Evolutionary conservation across 202 grass and related monocot species (phyloP), one percentile per base, ranked within the genome.

Genomic region (Saccharum hybrid): DNA sequence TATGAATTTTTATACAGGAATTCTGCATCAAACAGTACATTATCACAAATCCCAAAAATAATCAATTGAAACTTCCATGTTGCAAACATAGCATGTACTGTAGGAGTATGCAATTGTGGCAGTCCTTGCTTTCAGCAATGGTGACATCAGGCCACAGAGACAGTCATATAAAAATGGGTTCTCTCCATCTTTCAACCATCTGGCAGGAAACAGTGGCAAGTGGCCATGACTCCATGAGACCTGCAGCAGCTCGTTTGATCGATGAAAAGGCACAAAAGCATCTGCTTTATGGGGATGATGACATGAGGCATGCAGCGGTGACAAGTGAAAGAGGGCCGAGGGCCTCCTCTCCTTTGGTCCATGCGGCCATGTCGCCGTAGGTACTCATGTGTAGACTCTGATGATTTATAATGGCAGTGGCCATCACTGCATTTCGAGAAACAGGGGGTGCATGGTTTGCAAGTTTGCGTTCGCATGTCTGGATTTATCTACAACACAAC

Each of bases 321-420:
- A 40, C 73, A 76, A 61, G 34, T 71, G 74, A 28, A 36, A 26
- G 72, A 26, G 33, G 62, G 14, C 68, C 34, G 63, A 59, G 68
- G 60, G 37, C 71, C 71, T 68, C 72, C 15, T 51, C 68, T 60
- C 51, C 30, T 52, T 70, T 61, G 51, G 64, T 63, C 78, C 79
- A 76, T 87, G 79, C 72, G 72, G 46, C 41, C 79, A 63, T 82
- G 84, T 86, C 68, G 7, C 84, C 33, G 14, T 80, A 74, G 83
- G 83, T 64, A 37, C 52, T 10, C 10, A 10, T 49, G 49, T 86
- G 34, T 45, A 65, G 43, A 34, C 59, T 13, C 16, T 40, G 49
- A 8, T 68, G 36, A n/a, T 48, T 67, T 75, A 41, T 74, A 38
- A 43, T 15, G 61, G 45, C 34, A 42, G 14, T 37, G 67, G 15